Percentiles rank a stretch among this genome's conserved stretches.
Conservation (phyloP, 2,329 filamentous ascomycete genomes). For the Nannizzia gypsea region DNA sequence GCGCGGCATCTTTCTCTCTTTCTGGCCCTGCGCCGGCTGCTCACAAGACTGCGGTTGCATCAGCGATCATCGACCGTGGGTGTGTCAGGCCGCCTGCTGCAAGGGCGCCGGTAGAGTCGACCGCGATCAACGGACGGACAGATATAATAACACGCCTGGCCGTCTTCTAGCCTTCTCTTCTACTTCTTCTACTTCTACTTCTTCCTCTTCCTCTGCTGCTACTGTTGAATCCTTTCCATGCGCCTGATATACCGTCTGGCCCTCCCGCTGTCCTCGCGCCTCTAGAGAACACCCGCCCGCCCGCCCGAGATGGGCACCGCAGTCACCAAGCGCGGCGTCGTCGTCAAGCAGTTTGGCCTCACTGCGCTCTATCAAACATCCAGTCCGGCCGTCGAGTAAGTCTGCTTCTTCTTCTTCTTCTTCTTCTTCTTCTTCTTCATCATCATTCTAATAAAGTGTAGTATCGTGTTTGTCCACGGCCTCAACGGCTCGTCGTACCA, state of each 20-base stretch:
- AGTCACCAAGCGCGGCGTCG: slow-evolving; percentile 8
- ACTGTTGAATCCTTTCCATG: neutral
- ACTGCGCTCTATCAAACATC: slow-evolving; percentile 31
- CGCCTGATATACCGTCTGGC: neutral
- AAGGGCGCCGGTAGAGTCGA: slow-evolving; percentile 6
- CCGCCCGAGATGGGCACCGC: neutral
- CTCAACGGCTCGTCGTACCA: slow-evolving; percentile 53
- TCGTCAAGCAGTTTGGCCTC: slow-evolving; percentile 31
- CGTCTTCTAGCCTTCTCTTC: neutral
- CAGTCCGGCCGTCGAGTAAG: slow-evolving; percentile 31
- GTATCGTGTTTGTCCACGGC: slow-evolving; percentile 59
- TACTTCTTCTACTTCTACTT: neutral
- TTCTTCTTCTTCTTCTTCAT: neutral
- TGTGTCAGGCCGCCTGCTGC: slow-evolving; percentile 8
- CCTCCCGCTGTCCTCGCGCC: neutral
- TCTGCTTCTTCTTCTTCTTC: neutral
- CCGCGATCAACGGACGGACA: too few species aligned
- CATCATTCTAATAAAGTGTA: slow-evolving; percentile 3
- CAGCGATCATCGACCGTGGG: neutral
- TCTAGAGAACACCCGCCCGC: neutral
- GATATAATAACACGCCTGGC: neutral
- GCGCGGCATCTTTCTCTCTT: too few species aligned
- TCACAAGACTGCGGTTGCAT: neutral
- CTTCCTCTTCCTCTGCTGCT: neutral
- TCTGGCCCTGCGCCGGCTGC: neutral